These are phyloP conservation scores for Plasmopara muralis DNA, from an alignment of 352 stramenopile genomes.

Conservation along the genomic window DNA sequence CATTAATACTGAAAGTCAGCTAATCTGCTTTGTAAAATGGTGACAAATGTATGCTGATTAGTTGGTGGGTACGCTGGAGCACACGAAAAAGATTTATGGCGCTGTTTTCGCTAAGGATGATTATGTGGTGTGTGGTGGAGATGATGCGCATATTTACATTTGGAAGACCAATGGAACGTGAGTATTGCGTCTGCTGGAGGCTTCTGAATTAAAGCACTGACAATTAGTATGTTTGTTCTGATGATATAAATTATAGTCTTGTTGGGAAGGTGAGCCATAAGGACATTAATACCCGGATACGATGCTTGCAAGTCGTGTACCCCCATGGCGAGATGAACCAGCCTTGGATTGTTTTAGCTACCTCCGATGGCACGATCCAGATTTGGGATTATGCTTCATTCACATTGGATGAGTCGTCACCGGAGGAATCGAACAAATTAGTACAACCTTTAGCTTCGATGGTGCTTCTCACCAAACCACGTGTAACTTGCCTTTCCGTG, in stretches of 20 bases:
- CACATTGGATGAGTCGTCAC: slow-evolving; percentile 36
- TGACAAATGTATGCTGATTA: slow-evolving; percentile 8
- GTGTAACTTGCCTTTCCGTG: slow-evolving; percentile 66
- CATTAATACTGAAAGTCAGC: not conserved
- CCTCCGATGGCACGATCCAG: slow-evolving; percentile 67
- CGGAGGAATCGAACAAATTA: slow-evolving; percentile 50
- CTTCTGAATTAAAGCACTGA: not conserved
- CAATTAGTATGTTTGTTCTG: not conserved
- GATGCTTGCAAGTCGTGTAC: slow-evolving; percentile 69
- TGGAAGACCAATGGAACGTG: slow-evolving; percentile 70
- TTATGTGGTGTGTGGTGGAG: slow-evolving; percentile 66
- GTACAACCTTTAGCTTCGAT: slow-evolving; percentile 57
- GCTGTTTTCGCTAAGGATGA: slow-evolving; percentile 69
- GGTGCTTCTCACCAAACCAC: slow-evolving; percentile 59
- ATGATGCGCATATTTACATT: slow-evolving; percentile 81
- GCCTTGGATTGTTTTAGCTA: slow-evolving; percentile 68
- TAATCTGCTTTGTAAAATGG: not conserved
- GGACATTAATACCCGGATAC: slow-evolving; percentile 62
- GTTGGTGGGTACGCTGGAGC: slow-evolving; percentile 57
- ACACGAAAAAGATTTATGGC: slow-evolving; percentile 71
- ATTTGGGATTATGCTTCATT: slow-evolving; percentile 76
- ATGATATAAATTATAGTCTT: slow-evolving; percentile 26
- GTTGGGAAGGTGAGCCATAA: slow-evolving; percentile 61
- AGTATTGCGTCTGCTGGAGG: slow-evolving; percentile 14
- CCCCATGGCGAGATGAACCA: slow-evolving; percentile 44